Percentiles rank a stretch among this genome's conserved stretches.
phyloP scores from a whole-genome alignment of 345 rosid genomes.

The Salix koriyanagi region DNA sequence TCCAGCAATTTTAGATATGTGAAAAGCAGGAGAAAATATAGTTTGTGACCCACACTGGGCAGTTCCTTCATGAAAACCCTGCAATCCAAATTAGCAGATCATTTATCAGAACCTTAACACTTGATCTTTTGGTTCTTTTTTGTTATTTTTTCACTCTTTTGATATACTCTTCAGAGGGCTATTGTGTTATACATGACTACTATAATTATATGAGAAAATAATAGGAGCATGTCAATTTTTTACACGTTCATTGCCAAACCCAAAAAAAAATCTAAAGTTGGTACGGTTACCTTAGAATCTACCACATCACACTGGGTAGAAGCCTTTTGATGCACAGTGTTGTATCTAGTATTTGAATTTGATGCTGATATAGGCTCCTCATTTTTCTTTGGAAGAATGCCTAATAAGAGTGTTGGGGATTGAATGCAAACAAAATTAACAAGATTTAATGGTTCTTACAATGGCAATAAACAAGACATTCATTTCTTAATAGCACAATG shows the following conservation, averaged over 20 bases:
- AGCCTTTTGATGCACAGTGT: slow-evolving; percentile 19
- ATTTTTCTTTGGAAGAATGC: slow-evolving; percentile 37
- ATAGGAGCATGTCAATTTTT: background rate
- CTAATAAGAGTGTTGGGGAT: slow-evolving; percentile 25
- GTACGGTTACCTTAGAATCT: slow-evolving; percentile 39
- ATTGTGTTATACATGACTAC: background rate
- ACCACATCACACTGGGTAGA: slow-evolving; percentile 28
- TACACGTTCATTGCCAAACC: background rate
- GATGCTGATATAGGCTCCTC: slow-evolving; percentile 28
- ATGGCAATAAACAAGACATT: background rate
- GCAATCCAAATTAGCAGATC: slow-evolving; percentile 21
- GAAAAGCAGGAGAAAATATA: slow-evolving; percentile 68
- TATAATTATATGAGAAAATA: background rate
- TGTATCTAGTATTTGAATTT: slow-evolving; percentile 24
- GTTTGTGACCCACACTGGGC: slow-evolving; percentile 30
- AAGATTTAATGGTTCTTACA: background rate
- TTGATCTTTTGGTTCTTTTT: background rate
- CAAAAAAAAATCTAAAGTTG: background rate
- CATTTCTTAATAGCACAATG: background rate
- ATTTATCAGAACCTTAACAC: background rate
- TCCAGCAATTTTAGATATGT: slow-evolving; percentile 36
- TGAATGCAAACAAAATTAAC: background rate
- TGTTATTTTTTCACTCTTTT: background rate
- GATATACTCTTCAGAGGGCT: background rate
- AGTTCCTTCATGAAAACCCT: slow-evolving; percentile 39